Conservation (phyloP, 345 rosid genomes). For the Trapa bicornis region DNA sequence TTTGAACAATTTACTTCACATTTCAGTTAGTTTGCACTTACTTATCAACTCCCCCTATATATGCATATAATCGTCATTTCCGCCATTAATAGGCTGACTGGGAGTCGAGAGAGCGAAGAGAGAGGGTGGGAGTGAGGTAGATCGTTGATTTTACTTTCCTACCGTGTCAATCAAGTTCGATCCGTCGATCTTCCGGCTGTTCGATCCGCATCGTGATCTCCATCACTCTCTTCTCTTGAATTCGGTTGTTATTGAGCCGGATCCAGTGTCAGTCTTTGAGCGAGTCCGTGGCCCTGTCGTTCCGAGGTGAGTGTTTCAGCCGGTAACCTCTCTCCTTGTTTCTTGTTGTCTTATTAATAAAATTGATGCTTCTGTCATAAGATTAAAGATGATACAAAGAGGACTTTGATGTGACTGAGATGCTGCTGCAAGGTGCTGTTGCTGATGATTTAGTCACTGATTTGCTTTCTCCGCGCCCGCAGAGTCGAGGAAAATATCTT, state of each 20-base stretch:
- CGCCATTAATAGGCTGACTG: background rate
- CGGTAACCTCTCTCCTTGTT: background rate
- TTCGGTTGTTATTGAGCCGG: background rate
- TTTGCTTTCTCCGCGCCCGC: background rate
- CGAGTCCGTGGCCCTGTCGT: background rate
- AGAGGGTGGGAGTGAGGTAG: background rate
- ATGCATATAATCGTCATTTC: background rate
- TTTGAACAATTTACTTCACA: background rate
- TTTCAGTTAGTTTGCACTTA: conserved; percentile 1
- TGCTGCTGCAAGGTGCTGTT: background rate
- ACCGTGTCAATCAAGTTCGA: background rate
- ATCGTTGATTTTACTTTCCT: background rate
- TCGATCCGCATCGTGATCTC: background rate
- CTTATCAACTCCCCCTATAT: background rate
- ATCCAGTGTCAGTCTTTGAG: background rate
- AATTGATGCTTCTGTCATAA: background rate
- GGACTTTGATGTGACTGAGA: background rate
- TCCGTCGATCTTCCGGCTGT: background rate
- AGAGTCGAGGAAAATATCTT: background rate
- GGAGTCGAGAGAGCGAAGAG: background rate
- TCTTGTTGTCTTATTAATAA: background rate
- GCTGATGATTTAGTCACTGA: background rate
- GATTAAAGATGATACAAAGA: background rate
- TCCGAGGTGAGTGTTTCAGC: background rate
- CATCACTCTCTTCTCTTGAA: background rate